Evolutionary conservation across 202 grass and related monocot genomes (phyloP).

Genomic region (Miscanthus sacchariflorus): DNA sequence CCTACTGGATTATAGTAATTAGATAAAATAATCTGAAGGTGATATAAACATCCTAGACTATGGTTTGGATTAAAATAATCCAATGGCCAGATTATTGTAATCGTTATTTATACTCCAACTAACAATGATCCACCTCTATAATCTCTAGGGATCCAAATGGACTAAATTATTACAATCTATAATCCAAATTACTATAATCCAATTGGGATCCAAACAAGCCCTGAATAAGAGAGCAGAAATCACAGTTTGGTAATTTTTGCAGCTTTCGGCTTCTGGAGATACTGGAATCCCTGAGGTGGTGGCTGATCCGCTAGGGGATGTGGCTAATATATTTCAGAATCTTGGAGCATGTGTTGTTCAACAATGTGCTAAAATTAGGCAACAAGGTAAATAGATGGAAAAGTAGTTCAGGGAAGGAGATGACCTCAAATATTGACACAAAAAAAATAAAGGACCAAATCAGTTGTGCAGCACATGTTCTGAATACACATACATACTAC

Average conservation of each 20-base stretch:
- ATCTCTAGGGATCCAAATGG: background rate
- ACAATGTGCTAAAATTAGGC: constrained; percentile 99
- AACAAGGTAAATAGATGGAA: constrained; percentile 71
- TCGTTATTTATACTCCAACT: background rate
- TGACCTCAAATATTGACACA: background rate
- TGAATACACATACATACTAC: background rate
- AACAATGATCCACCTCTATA: background rate
- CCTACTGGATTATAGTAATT: background rate
- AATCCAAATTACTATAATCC: background rate
- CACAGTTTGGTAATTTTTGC: constrained; percentile 45
- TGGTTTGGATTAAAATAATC: background rate
- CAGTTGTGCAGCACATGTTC: background rate
- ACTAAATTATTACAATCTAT: too few relatives aligned
- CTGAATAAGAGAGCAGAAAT: constrained; percentile 1
- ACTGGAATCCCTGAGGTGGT: constrained; percentile 91
- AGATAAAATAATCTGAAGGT: background rate
- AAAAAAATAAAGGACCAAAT: background rate
- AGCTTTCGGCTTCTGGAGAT: constrained; percentile 98
- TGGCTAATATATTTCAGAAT: constrained; percentile 94
- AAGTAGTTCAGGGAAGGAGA: constrained; percentile 9
- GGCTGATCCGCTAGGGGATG: constrained; percentile 88
- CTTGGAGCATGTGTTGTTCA: constrained; percentile 98
- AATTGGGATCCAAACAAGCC: background rate
- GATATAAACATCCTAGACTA: background rate
- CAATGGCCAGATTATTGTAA: background rate